Base-by-base conservation (phyloP, 352 stramenopile genomes). In the Thalassiosira hispida region DNA sequence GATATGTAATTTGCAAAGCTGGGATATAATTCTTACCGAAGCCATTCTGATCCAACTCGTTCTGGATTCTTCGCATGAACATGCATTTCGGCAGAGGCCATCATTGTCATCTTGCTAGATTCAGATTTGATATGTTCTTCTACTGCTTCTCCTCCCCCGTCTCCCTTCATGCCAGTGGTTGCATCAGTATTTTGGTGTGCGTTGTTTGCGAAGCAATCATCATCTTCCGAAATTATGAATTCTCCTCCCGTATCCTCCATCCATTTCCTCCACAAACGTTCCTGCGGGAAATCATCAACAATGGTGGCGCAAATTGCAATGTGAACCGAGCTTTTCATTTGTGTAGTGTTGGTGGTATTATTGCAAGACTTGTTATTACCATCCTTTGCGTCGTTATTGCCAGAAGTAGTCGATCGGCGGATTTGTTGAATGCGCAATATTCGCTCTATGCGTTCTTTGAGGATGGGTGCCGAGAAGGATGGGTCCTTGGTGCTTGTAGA, bases 21-120 rank as follows among this genome's bases (percentile, higher is more conserved):
- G 4, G 49, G 2, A 18, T 27, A 3, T 0, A 31, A 64, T 29
- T 29, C 49, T 49, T 63, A 77, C 66, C 66, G 56, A 14, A 81
- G 33, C 77, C 77, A 85, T 7, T 53, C 35, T n/a, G 71, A 81
- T 40, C 2, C 11, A 35, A 85, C 56, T 27, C 47, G 20, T 22
- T 81, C 71, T 27, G 67, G 73, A 65, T 79, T 25, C 52, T 86
- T 86, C 16, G 79, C 79, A 59, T 86, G 79, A 40, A 86, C 56
- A 49, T 74, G 81, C 18, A 86, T 31, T 31, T 83, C 67, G 8
- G 79, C 67, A 18, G 78, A 79, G 11, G 53, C 49, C 9, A 22
- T 53, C 1, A 27, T 56, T 18, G 31, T 53, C 1, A 27, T 56
- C 12, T 22, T 33, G n/a, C 29, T 35, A 11, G 12, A 23, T 51